Percentiles rank a stretch among this genome's conserved stretches.
These are phyloP conservation scores for Ascodesmis nigricans DNA, from an alignment of 495 filamentous ascomycete species.

Conservation along the genomic window DNA sequence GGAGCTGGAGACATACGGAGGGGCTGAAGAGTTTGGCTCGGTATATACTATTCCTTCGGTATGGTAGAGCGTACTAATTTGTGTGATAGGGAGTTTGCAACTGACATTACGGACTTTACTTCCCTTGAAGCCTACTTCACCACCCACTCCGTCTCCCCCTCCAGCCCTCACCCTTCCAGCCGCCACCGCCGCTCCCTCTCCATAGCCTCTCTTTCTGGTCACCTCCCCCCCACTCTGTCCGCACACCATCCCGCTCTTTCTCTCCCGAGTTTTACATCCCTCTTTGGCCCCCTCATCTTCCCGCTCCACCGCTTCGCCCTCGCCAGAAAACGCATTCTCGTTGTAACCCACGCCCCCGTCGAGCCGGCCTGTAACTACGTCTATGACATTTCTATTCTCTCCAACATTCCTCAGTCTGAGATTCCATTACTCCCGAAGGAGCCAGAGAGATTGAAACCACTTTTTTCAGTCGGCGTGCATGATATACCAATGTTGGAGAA, in stretches of 20 bases:
- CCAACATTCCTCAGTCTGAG: constrained; percentile 47
- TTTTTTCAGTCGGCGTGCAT: constrained; percentile 80
- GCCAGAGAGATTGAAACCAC: constrained; percentile 47
- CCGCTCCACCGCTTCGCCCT: constrained; percentile 78
- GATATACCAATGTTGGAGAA: constrained; percentile 62
- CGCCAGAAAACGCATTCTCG: constrained; percentile 65
- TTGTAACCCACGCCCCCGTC: constrained; percentile 67
- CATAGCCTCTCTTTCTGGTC: too few species aligned
- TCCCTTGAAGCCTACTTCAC: constrained; percentile 65
- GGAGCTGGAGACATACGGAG: constrained; percentile 72
- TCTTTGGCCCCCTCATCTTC: constrained; percentile 76
- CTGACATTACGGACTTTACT: constrained; percentile 33
- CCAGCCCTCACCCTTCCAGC: too few species aligned
- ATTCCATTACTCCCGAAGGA: constrained; percentile 37
- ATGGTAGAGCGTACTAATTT: constrained; percentile 1
- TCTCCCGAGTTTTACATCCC: constrained; percentile 49
- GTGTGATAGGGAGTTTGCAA: constrained; percentile 28
- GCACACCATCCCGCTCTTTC: constrained; percentile 71
- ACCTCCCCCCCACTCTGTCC: constrained; percentile 39
- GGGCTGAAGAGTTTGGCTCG: constrained; percentile 50
- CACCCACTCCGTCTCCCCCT: constrained; percentile 32
- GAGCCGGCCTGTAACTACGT: constrained; percentile 74
- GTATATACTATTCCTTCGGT: constrained; percentile 24
- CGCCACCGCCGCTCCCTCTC: constrained; percentile 27
- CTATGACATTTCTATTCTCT: constrained; percentile 79